Conservation (phyloP, 2,329 filamentous ascomycete species). For the Xylariales sp. region DNA sequence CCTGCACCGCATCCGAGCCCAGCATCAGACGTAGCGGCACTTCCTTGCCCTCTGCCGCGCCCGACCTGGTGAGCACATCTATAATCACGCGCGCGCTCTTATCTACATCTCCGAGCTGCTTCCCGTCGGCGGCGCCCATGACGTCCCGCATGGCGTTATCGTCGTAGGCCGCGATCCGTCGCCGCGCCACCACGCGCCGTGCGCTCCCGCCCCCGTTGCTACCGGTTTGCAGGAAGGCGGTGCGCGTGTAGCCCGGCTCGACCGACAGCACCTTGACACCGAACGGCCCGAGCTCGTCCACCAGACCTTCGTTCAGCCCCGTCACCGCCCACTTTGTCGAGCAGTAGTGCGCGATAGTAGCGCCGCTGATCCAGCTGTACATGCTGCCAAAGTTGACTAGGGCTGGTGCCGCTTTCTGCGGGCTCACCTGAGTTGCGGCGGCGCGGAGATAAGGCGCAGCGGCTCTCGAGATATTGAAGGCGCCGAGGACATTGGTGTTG, state of each 20-base stretch:
- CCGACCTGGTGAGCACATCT: slow-evolving; percentile 49
- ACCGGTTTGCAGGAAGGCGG: slow-evolving; percentile 37
- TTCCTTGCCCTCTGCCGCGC: slow-evolving; percentile 39
- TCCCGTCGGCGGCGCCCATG: slow-evolving; percentile 33
- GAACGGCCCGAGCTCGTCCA: slow-evolving; percentile 27
- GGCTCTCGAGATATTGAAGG: slow-evolving; percentile 30
- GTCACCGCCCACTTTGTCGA: slow-evolving; percentile 35
- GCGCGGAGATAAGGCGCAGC: slow-evolving; percentile 32
- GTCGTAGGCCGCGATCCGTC: slow-evolving; percentile 25
- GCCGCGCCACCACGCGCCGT: slow-evolving; percentile 22
- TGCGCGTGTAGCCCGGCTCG: slow-evolving; percentile 52
- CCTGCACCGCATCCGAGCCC: slow-evolving; percentile 43
- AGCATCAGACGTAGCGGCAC: slow-evolving; percentile 51
- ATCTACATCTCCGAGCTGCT: slow-evolving; percentile 50
- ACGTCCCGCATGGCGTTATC: slow-evolving; percentile 20
- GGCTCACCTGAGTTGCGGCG: too few species aligned
- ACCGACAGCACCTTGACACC: slow-evolving; percentile 36
- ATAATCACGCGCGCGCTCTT: slow-evolving; percentile 50
- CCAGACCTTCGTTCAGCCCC: slow-evolving; percentile 30
- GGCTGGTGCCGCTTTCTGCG: slow-evolving; percentile 19
- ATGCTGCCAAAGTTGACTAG: slow-evolving; percentile 38
- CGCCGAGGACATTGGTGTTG: slow-evolving; percentile 36
- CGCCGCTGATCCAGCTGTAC: slow-evolving; percentile 27
- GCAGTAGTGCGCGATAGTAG: slow-evolving; percentile 28
- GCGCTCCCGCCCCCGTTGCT: slow-evolving; percentile 17